phyloP scores from a whole-genome alignment of 73 alveolate genomes.

The Blepharisma stoltei region DNA sequence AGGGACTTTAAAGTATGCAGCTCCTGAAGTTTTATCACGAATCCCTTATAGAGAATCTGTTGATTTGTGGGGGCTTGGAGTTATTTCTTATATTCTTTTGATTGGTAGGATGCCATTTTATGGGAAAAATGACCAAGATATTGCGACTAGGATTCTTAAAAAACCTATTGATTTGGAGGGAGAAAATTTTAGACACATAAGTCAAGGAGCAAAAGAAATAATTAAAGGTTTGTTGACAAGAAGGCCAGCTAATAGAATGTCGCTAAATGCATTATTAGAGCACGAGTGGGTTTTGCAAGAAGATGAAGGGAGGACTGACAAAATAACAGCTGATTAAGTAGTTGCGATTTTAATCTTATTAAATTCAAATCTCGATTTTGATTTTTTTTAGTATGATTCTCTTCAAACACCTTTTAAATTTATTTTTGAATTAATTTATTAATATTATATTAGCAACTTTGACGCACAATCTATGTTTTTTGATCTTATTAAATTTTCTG shows the following conservation, averaged over 20 bases:
- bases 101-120: conserved; percentile 36
- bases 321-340: too few species aligned
- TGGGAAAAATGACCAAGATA: conserved; percentile 30
- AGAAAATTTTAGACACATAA: neutral
- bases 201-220: conserved; percentile 28
- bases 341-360: too few species aligned
- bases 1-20: conserved; percentile 38
- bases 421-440: too few species aligned
- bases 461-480: too few species aligned
- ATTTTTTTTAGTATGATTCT: too few species aligned
- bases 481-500: too few species aligned
- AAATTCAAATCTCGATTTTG: too few species aligned
- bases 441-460: too few species aligned
- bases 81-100: conserved; percentile 29
- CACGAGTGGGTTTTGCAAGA: neutral
- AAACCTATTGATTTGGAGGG: neutral
- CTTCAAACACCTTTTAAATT: too few species aligned
- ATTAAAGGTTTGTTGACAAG: neutral
- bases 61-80: conserved; percentile 41
- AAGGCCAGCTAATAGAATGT: conserved; percentile 20
- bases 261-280: conserved; percentile 1
- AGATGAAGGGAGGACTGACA: too few species aligned
- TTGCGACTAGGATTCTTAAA: conserved; percentile 19
- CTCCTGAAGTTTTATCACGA: conserved; percentile 40
- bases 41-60: conserved; percentile 34